Evolutionary conservation across 1,284 basidiomycete species (phyloP), one percentile per base, ranked within the genome.

Genomic region (Apiotrichum sp.): DNA sequence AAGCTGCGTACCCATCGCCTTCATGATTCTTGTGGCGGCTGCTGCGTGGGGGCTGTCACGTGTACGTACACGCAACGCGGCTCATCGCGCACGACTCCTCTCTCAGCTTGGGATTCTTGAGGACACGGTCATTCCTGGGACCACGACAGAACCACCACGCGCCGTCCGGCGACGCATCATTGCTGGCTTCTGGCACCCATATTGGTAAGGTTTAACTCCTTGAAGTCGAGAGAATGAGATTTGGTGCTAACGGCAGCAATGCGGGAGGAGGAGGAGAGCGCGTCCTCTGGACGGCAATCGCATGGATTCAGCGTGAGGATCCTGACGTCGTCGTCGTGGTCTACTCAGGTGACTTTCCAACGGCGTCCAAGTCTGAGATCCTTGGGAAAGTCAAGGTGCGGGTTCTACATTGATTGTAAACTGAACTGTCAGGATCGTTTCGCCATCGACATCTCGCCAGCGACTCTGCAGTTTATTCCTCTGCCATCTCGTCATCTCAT

Each of bases 181-280:
- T 6, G 80, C 93, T 10, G 93, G 89, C 0, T 90, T 97, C 77
- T 93, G 96, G 73, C 93, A 97, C 76, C 93, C 93, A 0, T 97
- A 93, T 75, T 96, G 92, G 91, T 93, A 67, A 78, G 22, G 22
- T 22, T 22, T 22, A 22, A 22, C 22, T 22, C 22, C 22, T 22
- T 22, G 22, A 22, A 22, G 84, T 38, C 8, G 8, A 7, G 8
- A 38, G 36, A 8, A 36, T 43, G 6, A 9, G 8, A 3, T 14
- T 13, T 0, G 7, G 2, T 47, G 42, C 44, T 59, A 42, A 52
- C 43, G 10, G 14, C 66, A 96, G 93, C 72, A 96, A 98, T 79
- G 93, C 93, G 29, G 95, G 95, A 0, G 95, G 95, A 10, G 96
- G 96, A 11, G 96, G 96, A 0, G 95, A 98, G 76, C 83, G 93